Evolutionary conservation across 2,329 filamentous ascomycete genomes (phyloP), one percentile per base, ranked within the genome.

Genomic region (Verruconis gallopava): DNA sequence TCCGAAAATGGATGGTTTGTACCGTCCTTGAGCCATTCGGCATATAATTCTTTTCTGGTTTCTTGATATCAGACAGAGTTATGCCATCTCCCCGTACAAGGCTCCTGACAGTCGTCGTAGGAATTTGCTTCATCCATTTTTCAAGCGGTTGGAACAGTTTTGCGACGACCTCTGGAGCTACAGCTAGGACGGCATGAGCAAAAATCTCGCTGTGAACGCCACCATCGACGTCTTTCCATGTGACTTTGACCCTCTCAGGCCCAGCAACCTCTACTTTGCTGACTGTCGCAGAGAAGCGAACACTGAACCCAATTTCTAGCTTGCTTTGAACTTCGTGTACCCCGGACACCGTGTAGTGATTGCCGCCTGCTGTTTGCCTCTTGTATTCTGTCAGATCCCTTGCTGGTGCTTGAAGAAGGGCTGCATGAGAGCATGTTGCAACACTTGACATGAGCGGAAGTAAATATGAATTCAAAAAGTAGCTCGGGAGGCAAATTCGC

Each of bases 361-460:
- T 62, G n/a, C 64, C 59, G 1, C 65, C 56, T 30, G 67, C 59
- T 1, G 68, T 66, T 13, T 54, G 54, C 34, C 58, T 61, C 49
- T 71, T 70, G 51, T 75, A 75, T 11, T 61, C 62, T 17, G 67
- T 59, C 3, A 75, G 44, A 42, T 76, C 72, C 35, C 59, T 64
- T 1, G 72, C 73, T 0, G 72, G 72, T 19, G 72, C 75, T 0
- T 55, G 53, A 1, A 74, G 55, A 2, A 75, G 53, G 21, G 65
- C 61, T 2, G 60, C 55, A 42, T 75, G 72, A 0, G 70, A 62
- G 48, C 71, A 76, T 1, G 72, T 76, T 3, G 66, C 65, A 4
- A 75, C 68, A 44, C 65, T 65, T 38, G 71, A 68, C 30, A 77
- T 61, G 4, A 75, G 56, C 0, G 73, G 73, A 0, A 76, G 55